Evolutionary conservation across 345 rosid genomes (phyloP), one percentile per base, ranked within the genome.

Genomic region (Toxicodendron radicans): DNA sequence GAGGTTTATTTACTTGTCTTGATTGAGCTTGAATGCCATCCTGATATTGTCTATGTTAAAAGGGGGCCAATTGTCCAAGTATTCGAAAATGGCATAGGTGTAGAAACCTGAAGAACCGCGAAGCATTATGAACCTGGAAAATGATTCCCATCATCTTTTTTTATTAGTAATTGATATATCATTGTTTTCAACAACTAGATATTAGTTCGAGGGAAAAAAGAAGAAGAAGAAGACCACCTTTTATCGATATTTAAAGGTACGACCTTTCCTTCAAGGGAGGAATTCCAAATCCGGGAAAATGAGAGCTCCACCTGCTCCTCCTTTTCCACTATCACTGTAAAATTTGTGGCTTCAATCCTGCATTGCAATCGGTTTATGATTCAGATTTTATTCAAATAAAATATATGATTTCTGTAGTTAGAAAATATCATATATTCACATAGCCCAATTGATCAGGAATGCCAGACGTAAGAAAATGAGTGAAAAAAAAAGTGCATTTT

Each of bases 41-140:
- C 99, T 86, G 49, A 90, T 87, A 65, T 90, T 90, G 61, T 90
- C 94, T 10, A 92, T 83, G 81, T 80, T 88, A 76, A 91, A 92
- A 70, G 89, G 91, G 1, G 99, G 97, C 95, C 95, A 95, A 62
- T 92, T 91, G 74, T 74, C 52, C 73, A 78, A 70, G 79, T 91
- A 88, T 84, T 92, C 97, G 35, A 84, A 92, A 43, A 88, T 86
- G 70, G 91, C 92, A 43, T 92, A 92, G 8, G 90, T 81, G 76
- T 94, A 94, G 85, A 94, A 94, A 11, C 98, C 98, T 0, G 93
- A 90, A 35, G 85, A 85, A 77, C 85, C 85, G 18, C 88, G 78
- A n/a, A 90, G 87, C 91, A 95, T 81, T 74, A 91, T 72, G 80
- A 91, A 95, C 85, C 97, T 95, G 78, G 45, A 68, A 76, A 60